Evolutionary conservation across 192 early-diverging fungal genomes (phyloP), one percentile per base, ranked within the genome.

Genomic region (Kickxella alabastrina): DNA sequence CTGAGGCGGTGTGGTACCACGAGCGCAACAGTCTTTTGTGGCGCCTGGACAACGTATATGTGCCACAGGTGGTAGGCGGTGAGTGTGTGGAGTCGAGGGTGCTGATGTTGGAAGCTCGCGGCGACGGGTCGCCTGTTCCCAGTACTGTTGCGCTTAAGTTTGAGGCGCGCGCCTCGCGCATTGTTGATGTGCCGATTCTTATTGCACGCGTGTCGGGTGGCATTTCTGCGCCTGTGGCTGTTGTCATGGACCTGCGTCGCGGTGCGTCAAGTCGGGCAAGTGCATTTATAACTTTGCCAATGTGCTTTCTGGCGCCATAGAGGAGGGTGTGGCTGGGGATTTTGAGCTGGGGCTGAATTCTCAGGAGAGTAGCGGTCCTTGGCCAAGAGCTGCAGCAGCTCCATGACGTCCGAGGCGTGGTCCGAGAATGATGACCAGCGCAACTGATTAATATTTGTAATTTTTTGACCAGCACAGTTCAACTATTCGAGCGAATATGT

Each of bases 21-120:
- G 64, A 67, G 49, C 64, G 59, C 48, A 75, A 67, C 35, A 52
- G 55, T 10, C 48, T 75, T 15, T 12, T 75, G 47, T 75, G 71
- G 71, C 58, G 31, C 19, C 52, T 75, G 24, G 64, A 59, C n/a
- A 32, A 48, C 14, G 52, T 75, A 31, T 24, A 12, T 2, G 43
- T 75, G 23, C 64, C 63, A 3, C 0, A 43, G 23, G 19, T 35
- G 6, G 13, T 3, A 24, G 43, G 25, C 25, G 25, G 22, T 6
- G 41, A 43, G 7, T 21, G 49, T 9, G 19, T 41, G 37, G 9
- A 13, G 3, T 53, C 58, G 15, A 43, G 13, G 14, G 40, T 54
- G 4, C 24, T 73, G 50, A 54, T 44, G 12, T 23, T 61, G 15
- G 65, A 73, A 34, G 57, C 51, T 6, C 47, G 24, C 34, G 62